Evolutionary conservation across 768 basidiomycete species (phyloP), one percentile per base, ranked within the genome.

Genomic region (Termitomyces sp.): DNA sequence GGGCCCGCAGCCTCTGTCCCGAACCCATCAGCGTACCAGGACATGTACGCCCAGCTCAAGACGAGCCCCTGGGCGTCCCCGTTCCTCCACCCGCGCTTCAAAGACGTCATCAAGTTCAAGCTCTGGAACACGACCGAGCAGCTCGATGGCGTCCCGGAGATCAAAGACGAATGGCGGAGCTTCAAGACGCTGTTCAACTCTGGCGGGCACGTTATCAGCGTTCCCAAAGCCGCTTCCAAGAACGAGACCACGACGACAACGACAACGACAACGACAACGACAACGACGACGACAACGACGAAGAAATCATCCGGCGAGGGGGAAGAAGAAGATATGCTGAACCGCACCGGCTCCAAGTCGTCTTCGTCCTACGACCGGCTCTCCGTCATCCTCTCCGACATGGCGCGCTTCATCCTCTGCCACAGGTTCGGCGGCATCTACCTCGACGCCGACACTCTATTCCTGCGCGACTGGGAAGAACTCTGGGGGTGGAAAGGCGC

Each of bases 101-200:
- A 85, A 64, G 88, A 91, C 53, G 85, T 91, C 41, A 88, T 96
- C 66, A 84, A 87, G 63, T 98, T 98, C 80, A 90, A 87, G 69
- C 73, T 95, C 62, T 98, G 95, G 95, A 97, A 98, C 67, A 96
- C 95, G 12, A 97, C 94, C 0, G 93, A 97, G 65, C 93, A 94
- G 68, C 78, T 98, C 17, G 93, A 97, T 64, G 87, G 85, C 9
- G 76, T 94, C 0, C 78, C 85, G 2, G 95, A 98, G 68, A 80
- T 96, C 56, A 85, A 85, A 66, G 83, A 93, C 56, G 92, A 93
- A 60, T 97, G 95, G 94, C 75, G 93, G 40, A 74, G 70, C 2
- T 75, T 92, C 65, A 75, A 80, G 58, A 83, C 79, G 21, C 74
- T 96, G 50, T 96, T 97, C 80, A 97, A 96, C 65, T 89, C 88